A percentile compares a stretch with the other conserved stretches of the same genome.
These are phyloP conservation scores for Suhomyces ambrosiae DNA, from an alignment of 1,139 yeast genomes.

Conservation along the genomic window DNA sequence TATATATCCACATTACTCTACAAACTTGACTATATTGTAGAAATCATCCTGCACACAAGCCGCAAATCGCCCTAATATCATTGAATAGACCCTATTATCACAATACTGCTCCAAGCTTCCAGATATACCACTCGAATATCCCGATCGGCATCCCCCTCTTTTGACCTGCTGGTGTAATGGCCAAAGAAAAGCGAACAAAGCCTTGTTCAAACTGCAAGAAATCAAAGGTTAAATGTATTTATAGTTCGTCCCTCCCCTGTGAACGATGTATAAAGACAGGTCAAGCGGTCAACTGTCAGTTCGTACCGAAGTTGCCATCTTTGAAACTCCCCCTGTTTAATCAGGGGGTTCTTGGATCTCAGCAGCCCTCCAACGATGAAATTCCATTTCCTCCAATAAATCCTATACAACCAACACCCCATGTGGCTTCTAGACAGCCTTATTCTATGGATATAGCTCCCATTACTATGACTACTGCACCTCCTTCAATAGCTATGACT, in stretches of 20 bases:
- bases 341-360: conserved; percentile 16
- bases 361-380: conserved; percentile 4
- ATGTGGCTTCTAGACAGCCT: conserved; percentile 2
- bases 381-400: conserved; percentile 22
- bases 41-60: no score
- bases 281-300: conserved; percentile 52
- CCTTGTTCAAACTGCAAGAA: conserved; percentile 68
- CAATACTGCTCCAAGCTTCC: no score
- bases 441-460: no score
- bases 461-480: no score
- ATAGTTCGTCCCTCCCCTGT: conserved; percentile 53
- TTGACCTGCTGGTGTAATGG: no score
- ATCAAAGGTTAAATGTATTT: conserved; percentile 65
- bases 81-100: no score
- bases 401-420: conserved; percentile 6
- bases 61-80: no score
- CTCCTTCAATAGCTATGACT: conserved; percentile 5
- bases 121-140: no score
- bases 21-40: no score
- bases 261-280: conserved; percentile 57
- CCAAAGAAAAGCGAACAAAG: conserved; percentile 50
- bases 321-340: conserved; percentile 37
- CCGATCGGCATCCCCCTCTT: no score
- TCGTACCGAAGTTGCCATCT: conserved; percentile 56
- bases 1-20: no score